These are phyloP conservation scores for Cocos nucifera DNA, from an alignment of 176 grass and related monocot species.

Conservation along the genomic window DNA sequence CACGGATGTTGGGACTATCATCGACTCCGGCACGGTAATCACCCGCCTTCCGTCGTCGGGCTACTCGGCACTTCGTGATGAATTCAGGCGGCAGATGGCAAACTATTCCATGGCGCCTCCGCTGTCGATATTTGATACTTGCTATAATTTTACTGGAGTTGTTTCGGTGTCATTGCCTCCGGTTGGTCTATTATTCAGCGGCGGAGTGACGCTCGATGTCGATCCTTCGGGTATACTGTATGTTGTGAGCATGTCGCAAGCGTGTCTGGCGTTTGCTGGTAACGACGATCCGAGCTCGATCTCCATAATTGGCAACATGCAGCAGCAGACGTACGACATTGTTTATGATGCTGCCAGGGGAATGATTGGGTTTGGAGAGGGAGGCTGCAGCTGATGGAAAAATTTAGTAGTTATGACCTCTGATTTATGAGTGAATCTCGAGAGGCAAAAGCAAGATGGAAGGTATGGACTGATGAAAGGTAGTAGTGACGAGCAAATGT, in stretches of 20 bases:
- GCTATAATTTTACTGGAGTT: conserved; percentile 34
- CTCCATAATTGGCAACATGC: conserved; percentile 34
- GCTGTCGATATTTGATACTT: conserved; percentile 13
- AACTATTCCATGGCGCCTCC: conserved; percentile 9
- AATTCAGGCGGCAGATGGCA: conserved; percentile 26
- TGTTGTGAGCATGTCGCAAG: neutral
- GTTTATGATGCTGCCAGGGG: conserved; percentile 25
- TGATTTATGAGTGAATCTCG: too few species aligned
- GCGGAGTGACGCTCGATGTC: conserved; percentile 17
- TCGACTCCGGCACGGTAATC: conserved; percentile 44
- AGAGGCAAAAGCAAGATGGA: too few species aligned
- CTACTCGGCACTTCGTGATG: conserved; percentile 19
- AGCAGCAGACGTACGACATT: conserved; percentile 29
- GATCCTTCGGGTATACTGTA: neutral
- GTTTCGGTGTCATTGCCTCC: conserved; percentile 6
- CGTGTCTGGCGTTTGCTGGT: conserved; percentile 27
- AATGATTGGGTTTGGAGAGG: conserved; percentile 22
- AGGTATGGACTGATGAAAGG: too few species aligned
- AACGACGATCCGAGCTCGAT: neutral
- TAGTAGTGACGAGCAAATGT: too few species aligned
- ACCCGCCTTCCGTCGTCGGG: conserved; percentile 23
- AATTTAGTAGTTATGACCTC: too few species aligned
- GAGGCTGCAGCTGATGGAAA: conserved; percentile 19
- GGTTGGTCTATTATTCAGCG: conserved; percentile 19
- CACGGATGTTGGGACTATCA: neutral